Evolutionary conservation across 176 grass and related monocot species (phyloP), one percentile per base, ranked within the genome.

Genomic region (Oryza glaberrima): DNA sequence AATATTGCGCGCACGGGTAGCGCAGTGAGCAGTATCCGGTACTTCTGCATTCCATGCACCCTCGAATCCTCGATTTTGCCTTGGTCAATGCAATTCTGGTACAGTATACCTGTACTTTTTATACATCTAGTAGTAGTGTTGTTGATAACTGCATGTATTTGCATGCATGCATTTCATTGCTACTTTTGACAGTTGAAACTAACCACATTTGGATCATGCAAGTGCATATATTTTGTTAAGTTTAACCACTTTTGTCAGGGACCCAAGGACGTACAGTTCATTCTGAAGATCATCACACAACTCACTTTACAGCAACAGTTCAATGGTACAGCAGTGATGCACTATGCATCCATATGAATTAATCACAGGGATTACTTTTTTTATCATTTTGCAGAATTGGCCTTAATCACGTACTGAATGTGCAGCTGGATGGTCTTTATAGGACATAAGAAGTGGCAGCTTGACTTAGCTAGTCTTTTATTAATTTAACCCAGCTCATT

Each of bases 71-170:
- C 40, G 68, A 90, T 82, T 82, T 83, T 78, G 75, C 84, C 58
- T 56, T 82, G 75, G 80, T 86, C 80, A 90, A 86, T 72, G 38
- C 1, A 48, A 45, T 86, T 82, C 78, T 72, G 43, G 51, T 15
- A n/a, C 69, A 82, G 4, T 32, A 64, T 45, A 12, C 20, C 41
- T 7, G 38, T 13, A 6, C 45, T 17, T 74, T 54, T 10, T 52
- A 19, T 75, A 67, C 51, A 44, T 44, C 43, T 44, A 44, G 43
- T 44, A 54, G 51, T 49, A 13, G 12, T 49, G 13, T 41, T 41
- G 17, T 58, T 20, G 54, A 17, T n/a, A 58, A 58, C 6, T 58
- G 54, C 54, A 58, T 58, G 54, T 17, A 58, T 19, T 56, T 58
- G 52, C 52, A 56, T 9, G 54, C 19, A n/a, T 6, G 12, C 25